Percentiles rank a stretch among this genome's conserved stretches.
Evolutionary conservation across 441 rosid genomes (phyloP).

Genomic region (Syzygium malaccense): DNA sequence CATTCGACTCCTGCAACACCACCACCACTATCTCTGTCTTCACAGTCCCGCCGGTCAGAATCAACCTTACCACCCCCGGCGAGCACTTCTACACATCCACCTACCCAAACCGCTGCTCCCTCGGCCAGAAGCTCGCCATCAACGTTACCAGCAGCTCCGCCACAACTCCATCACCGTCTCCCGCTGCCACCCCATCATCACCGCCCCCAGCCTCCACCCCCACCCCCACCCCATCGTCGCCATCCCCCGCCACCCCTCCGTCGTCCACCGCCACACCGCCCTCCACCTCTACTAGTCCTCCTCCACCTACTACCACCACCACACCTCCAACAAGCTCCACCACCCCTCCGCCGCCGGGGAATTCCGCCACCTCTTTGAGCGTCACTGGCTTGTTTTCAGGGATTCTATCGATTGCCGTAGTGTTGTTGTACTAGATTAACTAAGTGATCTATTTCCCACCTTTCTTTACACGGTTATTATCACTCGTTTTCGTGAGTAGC

Average conservation of each 20-base stretch:
- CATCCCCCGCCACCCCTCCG: neutral
- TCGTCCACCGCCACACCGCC: neutral
- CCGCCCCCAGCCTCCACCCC: neutral
- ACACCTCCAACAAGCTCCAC: neutral
- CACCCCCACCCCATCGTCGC: neutral
- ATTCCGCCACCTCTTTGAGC: neutral
- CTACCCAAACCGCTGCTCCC: conserved; percentile 16
- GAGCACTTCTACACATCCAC: conserved; percentile 28
- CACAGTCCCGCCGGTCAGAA: conserved; percentile 20
- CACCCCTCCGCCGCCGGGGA: neutral
- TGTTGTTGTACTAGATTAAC: neutral
- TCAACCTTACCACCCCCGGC: conserved; percentile 25
- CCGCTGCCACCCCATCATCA: neutral
- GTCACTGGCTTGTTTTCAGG: neutral
- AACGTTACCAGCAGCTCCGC: conserved; percentile 14
- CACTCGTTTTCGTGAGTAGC: neutral
- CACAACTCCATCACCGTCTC: conserved; percentile 1
- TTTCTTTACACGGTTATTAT: neutral
- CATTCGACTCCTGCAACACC: conserved; percentile 21
- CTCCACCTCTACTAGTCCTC: conserved; percentile 1
- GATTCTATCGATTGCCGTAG: neutral
- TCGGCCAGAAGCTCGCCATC: conserved; percentile 19
- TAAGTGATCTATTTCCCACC: neutral
- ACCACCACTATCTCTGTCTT: neutral
- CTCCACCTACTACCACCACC: neutral